Conservation (phyloP, 805 yeast species). For the Geotrichum ghanense region DNA sequence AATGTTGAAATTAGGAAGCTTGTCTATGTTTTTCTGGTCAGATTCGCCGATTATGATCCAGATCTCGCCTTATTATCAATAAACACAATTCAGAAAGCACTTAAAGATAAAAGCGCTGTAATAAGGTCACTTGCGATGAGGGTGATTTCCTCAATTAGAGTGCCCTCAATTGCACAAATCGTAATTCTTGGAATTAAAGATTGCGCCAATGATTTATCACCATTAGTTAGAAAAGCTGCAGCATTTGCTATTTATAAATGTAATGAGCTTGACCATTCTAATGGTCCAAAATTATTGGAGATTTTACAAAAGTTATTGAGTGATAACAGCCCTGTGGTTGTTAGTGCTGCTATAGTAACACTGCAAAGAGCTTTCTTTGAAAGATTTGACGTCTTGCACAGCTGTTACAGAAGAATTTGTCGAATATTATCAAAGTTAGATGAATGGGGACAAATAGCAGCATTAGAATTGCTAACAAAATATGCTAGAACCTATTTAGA, state of each 20-base stretch:
- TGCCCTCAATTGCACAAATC: conserved; percentile 73
- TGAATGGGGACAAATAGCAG: conserved; percentile 54
- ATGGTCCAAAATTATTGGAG: conserved; percentile 38
- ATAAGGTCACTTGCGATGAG: conserved; percentile 64
- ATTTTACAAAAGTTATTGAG: conserved; percentile 42
- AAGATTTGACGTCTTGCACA: conserved; percentile 57
- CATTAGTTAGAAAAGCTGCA: conserved; percentile 68
- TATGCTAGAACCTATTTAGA: conserved; percentile 55
- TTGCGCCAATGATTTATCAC: conserved; percentile 56
- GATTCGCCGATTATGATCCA: conserved; percentile 75
- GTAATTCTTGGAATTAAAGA: conserved; percentile 61
- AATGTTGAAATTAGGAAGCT: conserved; percentile 57
- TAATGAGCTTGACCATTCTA: conserved; percentile 32
- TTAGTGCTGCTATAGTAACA: conserved; percentile 55
- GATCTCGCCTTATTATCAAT: conserved; percentile 83
- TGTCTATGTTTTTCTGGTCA: conserved; percentile 62
- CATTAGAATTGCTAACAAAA: conserved; percentile 52
- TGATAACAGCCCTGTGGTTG: conserved; percentile 58
- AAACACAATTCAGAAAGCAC: conserved; percentile 79
- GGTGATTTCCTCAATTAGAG: conserved; percentile 71
- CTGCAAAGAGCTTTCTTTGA: conserved; percentile 43
- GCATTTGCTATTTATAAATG: conserved; percentile 64
- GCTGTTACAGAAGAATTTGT: conserved; percentile 51
- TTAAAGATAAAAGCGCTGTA: conserved; percentile 58
- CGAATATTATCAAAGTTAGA: conserved; percentile 42